Evolutionary conservation across 805 yeast genomes (phyloP), one percentile per base, ranked within the genome.

Genomic region (Wickerhamiella shivajii): DNA sequence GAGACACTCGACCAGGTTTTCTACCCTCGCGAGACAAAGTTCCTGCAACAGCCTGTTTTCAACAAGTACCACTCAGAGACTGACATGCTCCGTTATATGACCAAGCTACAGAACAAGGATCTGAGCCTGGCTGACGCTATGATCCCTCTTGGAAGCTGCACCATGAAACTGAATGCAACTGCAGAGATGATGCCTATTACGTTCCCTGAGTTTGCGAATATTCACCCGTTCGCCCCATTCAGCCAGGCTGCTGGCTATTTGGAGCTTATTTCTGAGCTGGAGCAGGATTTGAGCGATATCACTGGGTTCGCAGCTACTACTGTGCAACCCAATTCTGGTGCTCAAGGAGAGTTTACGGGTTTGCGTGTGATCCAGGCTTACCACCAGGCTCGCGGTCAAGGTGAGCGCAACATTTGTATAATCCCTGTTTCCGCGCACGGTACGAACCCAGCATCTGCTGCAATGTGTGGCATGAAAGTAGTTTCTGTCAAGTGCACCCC

Each of bases 381-480:
- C 53, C 70, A 79, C 45, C 69, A 72, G 40, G 61, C 76, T 14
- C 65, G 61, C 28, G 93, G 90, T 26, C 76, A 84, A 51, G 56
- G 66, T 12, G 61, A 73, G 39, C 70, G 98, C 52, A 73, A 84
- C 54, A 67, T 90, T 34, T 90, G 96, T 57, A 66, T 90, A 52
- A 90, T 90, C 47, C 98, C 98, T 4, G 94, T 87, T 3, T 75
- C 90, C 48, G 98, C 98, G 2, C 98, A 90, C 52, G 98, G 98
- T 39, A 90, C 98, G 12, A 90, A 90, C 53, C 98, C 98, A 16
- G 98, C 98, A 0, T 81, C 95, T 28, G 97, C 98, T 13, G 81
- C 94, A 13, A 90, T 90, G 94, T 76, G 92, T 46, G 96, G 95
- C 23, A 61, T 90, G 58, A 83, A 80, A 56, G 97, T 90, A 29